A percentile compares a stretch with the other conserved stretches of the same genome.
These are phyloP conservation scores for Xylariaceae sp. DNA, from an alignment of 2,329 filamentous ascomycete genomes.

Conservation along the genomic window DNA sequence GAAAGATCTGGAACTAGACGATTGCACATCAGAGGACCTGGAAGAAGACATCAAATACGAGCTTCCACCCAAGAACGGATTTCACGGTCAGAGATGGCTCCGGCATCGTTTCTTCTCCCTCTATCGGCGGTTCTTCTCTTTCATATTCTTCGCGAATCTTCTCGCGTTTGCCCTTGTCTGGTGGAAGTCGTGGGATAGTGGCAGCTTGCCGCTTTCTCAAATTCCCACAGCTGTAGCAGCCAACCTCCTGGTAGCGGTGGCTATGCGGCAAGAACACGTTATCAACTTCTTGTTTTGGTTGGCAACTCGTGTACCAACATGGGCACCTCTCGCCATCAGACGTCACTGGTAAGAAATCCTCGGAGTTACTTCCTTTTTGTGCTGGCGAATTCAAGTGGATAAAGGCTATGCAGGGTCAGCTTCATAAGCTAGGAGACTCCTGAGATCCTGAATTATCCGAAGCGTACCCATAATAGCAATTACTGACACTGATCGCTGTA, in stretches of 20 bases:
- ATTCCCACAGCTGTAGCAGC: slow-evolving; percentile 42
- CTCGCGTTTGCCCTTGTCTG: slow-evolving; percentile 44
- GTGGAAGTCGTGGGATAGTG: slow-evolving; percentile 25
- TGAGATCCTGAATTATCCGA: too few relatives aligned
- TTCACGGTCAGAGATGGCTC: slow-evolving; percentile 32
- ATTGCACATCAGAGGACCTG: slow-evolving; percentile 12
- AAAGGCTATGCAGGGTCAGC: background rate
- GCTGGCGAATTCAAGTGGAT: background rate
- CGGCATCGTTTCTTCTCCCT: slow-evolving; percentile 43
- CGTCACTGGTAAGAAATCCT: slow-evolving; percentile 32
- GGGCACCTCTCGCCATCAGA: slow-evolving; percentile 45
- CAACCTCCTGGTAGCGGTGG: slow-evolving; percentile 48
- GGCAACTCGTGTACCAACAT: slow-evolving; percentile 43
- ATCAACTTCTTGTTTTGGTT: slow-evolving; percentile 49
- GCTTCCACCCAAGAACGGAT: slow-evolving; percentile 39
- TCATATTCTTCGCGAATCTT: slow-evolving; percentile 49
- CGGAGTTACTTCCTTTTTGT: background rate
- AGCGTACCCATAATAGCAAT: background rate
- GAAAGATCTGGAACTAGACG: slow-evolving; percentile 23
- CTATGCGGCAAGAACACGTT: slow-evolving; percentile 51
- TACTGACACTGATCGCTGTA: background rate
- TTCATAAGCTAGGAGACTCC: too few relatives aligned
- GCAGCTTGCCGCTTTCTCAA: slow-evolving; percentile 20
- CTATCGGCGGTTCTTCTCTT: slow-evolving; percentile 54
- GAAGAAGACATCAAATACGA: slow-evolving; percentile 25